Conservation (phyloP, 1,284 basidiomycete genomes). For the Chalciporus sp. region DNA sequence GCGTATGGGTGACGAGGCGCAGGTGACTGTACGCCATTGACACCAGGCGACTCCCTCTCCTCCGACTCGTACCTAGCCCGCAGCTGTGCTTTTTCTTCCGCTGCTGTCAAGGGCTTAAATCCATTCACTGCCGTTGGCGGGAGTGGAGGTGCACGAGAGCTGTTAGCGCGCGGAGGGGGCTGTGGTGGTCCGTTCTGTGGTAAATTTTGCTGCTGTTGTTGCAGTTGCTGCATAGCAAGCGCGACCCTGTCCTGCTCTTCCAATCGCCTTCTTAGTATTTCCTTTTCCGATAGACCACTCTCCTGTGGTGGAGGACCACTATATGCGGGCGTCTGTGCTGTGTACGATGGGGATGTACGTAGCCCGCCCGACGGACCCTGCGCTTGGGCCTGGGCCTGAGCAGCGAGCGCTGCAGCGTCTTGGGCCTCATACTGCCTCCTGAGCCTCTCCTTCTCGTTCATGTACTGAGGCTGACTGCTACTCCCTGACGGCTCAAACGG, state of each 20-base stretch:
- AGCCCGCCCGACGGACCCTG: constrained; percentile 18
- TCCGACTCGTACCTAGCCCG: constrained; percentile 63
- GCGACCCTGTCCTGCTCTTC: constrained; percentile 44
- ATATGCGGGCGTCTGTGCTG: constrained; percentile 21
- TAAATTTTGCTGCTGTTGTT: no score
- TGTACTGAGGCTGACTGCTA: constrained; percentile 34
- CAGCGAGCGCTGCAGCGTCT: constrained; percentile 49
- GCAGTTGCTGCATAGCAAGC: not conserved
- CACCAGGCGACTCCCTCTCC: constrained; percentile 31
- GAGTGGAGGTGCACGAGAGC: constrained; percentile 24
- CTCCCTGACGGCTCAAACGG: constrained; percentile 45
- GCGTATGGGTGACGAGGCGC: constrained; percentile 22
- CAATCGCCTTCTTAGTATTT: constrained; percentile 44
- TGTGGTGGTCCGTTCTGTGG: constrained; percentile 19
- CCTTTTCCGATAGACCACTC: constrained; percentile 48
- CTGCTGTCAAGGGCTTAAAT: constrained; percentile 57
- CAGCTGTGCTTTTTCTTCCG: constrained; percentile 75
- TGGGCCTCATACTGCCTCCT: constrained; percentile 60
- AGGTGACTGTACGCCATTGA: constrained; percentile 12
- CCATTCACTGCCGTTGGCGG: constrained; percentile 23
- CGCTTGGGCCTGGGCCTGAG: constrained; percentile 1
- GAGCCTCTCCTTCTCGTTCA: constrained; percentile 37
- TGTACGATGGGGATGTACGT: constrained; percentile 25
- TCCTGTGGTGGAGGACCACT: constrained; percentile 12
- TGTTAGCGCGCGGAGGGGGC: constrained; percentile 29